Conservation (phyloP, 768 basidiomycete species). For the Pleurotus tuoliensis region DNA sequence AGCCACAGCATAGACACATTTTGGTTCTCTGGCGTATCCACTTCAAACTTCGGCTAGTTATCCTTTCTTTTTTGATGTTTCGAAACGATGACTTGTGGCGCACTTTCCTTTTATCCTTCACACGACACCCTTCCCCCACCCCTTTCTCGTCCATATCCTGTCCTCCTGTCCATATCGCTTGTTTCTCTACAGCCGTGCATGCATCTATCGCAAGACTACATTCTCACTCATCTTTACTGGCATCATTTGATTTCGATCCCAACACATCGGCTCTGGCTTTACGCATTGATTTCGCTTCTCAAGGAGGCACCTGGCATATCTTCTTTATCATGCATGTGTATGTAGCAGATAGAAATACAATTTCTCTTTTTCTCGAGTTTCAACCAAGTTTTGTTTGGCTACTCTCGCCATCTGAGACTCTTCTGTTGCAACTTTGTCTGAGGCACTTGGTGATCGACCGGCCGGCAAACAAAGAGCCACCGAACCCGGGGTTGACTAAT, state of each 20-base stretch:
- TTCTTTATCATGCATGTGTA: constrained; percentile 10
- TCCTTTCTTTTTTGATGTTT: constrained; percentile 5
- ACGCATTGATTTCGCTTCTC: constrained; percentile 38
- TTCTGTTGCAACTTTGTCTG: not conserved
- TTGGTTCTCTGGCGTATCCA: not conserved
- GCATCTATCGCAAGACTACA: constrained; percentile 35
- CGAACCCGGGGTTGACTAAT: constrained; percentile 9
- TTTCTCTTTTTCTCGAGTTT: not conserved
- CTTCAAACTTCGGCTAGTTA: constrained; percentile 3
- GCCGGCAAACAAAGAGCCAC: constrained; percentile 1
- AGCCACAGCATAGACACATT: constrained; percentile 61
- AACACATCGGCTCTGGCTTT: not conserved
- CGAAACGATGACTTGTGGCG: not conserved
- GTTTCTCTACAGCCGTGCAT: constrained; percentile 39
- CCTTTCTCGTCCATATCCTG: not conserved
- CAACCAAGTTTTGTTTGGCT: not conserved
- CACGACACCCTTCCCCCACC: not conserved
- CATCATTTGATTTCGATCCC: constrained; percentile 17
- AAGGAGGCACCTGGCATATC: constrained; percentile 60
- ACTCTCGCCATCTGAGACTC: not conserved
- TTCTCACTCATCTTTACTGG: constrained; percentile 1
- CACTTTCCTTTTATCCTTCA: not conserved
- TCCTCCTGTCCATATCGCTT: constrained; percentile 15
- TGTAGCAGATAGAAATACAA: constrained; percentile 9
- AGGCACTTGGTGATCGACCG: not conserved